Conservation (phyloP, 2,329 filamentous ascomycete species). For the Huntiella moniliformis region DNA sequence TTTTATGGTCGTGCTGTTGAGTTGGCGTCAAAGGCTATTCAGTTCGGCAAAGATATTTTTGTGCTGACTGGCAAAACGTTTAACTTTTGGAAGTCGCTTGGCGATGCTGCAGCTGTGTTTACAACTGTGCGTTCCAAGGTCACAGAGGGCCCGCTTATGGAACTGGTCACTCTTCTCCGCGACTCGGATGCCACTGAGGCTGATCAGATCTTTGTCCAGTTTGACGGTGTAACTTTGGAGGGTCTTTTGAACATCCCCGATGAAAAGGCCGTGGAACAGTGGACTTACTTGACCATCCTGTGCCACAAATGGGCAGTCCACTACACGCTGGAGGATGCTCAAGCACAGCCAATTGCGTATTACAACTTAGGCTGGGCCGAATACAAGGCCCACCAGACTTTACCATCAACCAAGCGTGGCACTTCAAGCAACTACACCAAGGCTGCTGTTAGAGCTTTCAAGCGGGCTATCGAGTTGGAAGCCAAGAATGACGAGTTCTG, state of each 20-base stretch:
- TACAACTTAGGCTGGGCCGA: constrained; percentile 96
- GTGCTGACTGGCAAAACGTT: constrained; percentile 51
- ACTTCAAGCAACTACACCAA: constrained; percentile 53
- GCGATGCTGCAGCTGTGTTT: constrained; percentile 74
- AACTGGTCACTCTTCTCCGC: constrained; percentile 40
- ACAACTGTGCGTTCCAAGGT: constrained; percentile 48
- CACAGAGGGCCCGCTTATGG: constrained; percentile 42
- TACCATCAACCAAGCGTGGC: constrained; percentile 32
- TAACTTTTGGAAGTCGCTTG: constrained; percentile 88
- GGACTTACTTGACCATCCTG: constrained; percentile 55
- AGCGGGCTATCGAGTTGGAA: constrained; percentile 86
- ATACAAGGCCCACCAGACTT: constrained; percentile 55
- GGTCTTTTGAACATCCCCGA: constrained; percentile 15
- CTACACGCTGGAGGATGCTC: constrained; percentile 50
- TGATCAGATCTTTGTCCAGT: constrained; percentile 31
- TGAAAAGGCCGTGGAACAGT: constrained; percentile 34
- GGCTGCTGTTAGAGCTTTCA: constrained; percentile 77
- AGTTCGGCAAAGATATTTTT: constrained; percentile 44
- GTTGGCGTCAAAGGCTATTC: constrained; percentile 49
- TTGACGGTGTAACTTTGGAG: constrained; percentile 43
- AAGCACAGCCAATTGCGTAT: constrained; percentile 88
- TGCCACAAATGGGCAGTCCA: constrained; percentile 75
- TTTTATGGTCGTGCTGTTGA: constrained; percentile 68
- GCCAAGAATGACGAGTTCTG: constrained; percentile 90
- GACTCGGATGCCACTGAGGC: constrained; percentile 31